Evolutionary conservation across 441 rosid genomes (phyloP), one percentile per base, ranked within the genome.

Genomic region (Melastoma candidum): DNA sequence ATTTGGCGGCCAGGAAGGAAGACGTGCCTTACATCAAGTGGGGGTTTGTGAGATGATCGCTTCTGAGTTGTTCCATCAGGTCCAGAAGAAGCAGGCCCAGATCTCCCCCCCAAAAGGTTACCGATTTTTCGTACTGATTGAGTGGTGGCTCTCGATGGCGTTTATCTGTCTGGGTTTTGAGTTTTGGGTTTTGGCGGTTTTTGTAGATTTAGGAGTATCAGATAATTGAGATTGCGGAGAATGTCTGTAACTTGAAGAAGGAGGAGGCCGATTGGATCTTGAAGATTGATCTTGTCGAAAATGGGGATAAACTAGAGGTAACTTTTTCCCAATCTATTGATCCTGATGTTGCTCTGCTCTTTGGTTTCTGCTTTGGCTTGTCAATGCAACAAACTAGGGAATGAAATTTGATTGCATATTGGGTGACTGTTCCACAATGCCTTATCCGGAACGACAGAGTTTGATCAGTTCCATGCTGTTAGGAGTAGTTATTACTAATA

Each of bases 231-330:
- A 85, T 85, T 59, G 80, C 95, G 41, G 95, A 85, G 81, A 88
- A 84, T 68, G 83, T 92, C 9, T 88, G 98, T 57, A 86, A 92
- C 71, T 63, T 88, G 82, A 92, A 92, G 90, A 87, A 88, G 73
- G 86, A 75, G 44, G 98, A 92, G 81, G 87, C 92, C 71, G 98
- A 92, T 67, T 92, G 98, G 98, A 82, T 92, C 32, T 55, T 84
- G 61, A 75, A 71, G 80, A 82, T 92, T 70, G 98, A 92, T 69
- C 66, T 92, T 32, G 88, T 82, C 1, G 97, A 88, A 64, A 61
- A 76, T 68, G 92, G 88, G 36, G 63, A 84, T 64, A 77, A 64
- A 61, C 77, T 88, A 67, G 81, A 72, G 92, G 98, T 92, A 72
- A 47, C 27, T 14, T n/a, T 47, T 17, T 41, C 13, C 27, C 24